Percentiles rank a stretch among this genome's conserved stretches.
Conservation (phyloP, 176 grass and related monocot genomes). For the Avena sativa region DNA sequence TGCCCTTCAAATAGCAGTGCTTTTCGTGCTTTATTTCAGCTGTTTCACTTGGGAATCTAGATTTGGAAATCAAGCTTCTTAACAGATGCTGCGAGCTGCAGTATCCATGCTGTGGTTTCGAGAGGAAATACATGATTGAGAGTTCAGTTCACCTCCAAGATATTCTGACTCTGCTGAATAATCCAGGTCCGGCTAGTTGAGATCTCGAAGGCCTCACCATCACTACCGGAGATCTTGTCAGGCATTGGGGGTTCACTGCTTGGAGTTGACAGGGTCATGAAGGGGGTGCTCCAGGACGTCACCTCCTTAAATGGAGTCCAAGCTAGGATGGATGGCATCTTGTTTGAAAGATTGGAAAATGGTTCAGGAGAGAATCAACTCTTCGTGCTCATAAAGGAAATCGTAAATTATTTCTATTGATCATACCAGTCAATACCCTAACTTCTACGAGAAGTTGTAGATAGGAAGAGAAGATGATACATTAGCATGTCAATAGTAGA, state of each 20-base stretch:
- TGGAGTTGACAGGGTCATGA: constrained; percentile 68
- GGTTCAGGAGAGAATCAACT: constrained; percentile 62
- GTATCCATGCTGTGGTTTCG: constrained; percentile 22
- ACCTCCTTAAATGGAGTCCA: constrained; percentile 63
- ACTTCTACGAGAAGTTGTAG: constrained; percentile 31
- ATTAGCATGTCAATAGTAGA: constrained; percentile 25
- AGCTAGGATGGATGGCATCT: constrained; percentile 84
- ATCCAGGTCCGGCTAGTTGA: constrained; percentile 91
- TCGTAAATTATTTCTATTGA: constrained; percentile 61
- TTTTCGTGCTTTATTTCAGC: constrained; percentile 28
- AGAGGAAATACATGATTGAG: constrained; percentile 23
- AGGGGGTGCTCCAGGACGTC: constrained; percentile 70
- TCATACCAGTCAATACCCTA: constrained; percentile 14
- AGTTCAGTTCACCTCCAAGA: constrained; percentile 38
- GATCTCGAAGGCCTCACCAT: constrained; percentile 67
- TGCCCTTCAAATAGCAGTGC: background rate
- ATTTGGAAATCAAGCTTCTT: constrained; percentile 25
- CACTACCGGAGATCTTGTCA: constrained; percentile 60
- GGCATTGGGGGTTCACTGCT: constrained; percentile 69
- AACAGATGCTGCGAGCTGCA: constrained; percentile 8
- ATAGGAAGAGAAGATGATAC: constrained; percentile 26
- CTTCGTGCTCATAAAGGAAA: constrained; percentile 69
- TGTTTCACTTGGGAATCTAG: constrained; percentile 25
- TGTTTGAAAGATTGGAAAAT: constrained; percentile 73
- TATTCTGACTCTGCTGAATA: constrained; percentile 47